phyloP scores from a whole-genome alignment of 2,329 filamentous ascomycete species.

The Aureobasidium mangrovei region DNA sequence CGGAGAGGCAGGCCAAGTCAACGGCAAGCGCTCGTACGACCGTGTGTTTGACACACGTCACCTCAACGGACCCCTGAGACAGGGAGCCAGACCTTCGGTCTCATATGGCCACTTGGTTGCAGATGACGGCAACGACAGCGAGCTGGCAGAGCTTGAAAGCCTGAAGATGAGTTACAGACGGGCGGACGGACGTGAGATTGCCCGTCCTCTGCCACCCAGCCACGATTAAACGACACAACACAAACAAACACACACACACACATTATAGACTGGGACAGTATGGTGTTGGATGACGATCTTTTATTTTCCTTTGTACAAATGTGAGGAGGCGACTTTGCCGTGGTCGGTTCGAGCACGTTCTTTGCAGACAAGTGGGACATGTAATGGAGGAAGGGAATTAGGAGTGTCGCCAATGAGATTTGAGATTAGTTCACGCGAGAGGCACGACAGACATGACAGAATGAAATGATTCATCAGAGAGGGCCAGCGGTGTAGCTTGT shows the following conservation, averaged over 20 bases:
- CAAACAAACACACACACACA: neutral
- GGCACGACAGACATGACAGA: constrained; percentile 5
- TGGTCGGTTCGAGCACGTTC: neutral
- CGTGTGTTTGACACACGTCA: constrained; percentile 38
- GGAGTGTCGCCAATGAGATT: neutral
- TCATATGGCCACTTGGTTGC: constrained; percentile 6
- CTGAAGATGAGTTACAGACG: constrained; percentile 38
- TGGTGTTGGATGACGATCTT: neutral
- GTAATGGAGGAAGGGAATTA: constrained; percentile 3
- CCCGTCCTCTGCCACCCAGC: constrained; percentile 20
- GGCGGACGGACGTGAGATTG: constrained; percentile 33
- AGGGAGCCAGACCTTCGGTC: constrained; percentile 34
- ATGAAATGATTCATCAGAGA: neutral
- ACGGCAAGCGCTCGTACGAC: constrained; percentile 39
- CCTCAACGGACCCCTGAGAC: constrained; percentile 34
- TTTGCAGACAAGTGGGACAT: neutral
- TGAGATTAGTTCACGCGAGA: neutral
- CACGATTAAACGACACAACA: neutral
- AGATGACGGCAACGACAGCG: constrained; percentile 31
- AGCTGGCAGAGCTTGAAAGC: constrained; percentile 24
- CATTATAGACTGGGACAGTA: neutral
- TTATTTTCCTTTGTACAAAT: constrained; percentile 2
- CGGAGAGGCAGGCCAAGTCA: constrained; percentile 22
- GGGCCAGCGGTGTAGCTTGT: too few relatives aligned
- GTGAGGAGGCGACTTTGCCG: neutral